Conservation (phyloP, 2,329 filamentous ascomycete genomes). For the Penicillium sp. region DNA sequence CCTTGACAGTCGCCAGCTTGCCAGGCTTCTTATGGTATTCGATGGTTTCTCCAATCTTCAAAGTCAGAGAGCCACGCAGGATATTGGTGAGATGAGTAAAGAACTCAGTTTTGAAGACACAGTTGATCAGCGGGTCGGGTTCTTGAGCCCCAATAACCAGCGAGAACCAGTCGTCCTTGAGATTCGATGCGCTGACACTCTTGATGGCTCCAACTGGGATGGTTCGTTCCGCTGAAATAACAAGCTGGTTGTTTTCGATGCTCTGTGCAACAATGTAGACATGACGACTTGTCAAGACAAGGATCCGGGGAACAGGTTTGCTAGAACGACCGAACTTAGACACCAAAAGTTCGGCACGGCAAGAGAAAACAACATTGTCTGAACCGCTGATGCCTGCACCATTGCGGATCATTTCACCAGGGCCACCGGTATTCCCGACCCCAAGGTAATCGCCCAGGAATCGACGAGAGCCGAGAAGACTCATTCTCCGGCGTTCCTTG, state of each 20-base stretch:
- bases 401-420: slow-evolving; percentile 69
- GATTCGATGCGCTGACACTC: slow-evolving; percentile 68
- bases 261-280: slow-evolving; percentile 83
- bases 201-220: slow-evolving; percentile 82
- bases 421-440: slow-evolving; percentile 68
- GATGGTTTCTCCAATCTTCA: slow-evolving; percentile 76
- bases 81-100: slow-evolving; percentile 80
- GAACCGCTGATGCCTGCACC: slow-evolving; percentile 57
- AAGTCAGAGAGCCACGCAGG: slow-evolving; percentile 68
- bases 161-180: slow-evolving; percentile 95
- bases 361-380: slow-evolving; percentile 78
- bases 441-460: slow-evolving; percentile 95
- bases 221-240: slow-evolving; percentile 71
- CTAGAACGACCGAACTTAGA: slow-evolving; percentile 94
- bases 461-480: slow-evolving; percentile 77
- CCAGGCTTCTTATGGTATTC: slow-evolving; percentile 97
- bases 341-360: slow-evolving; percentile 78
- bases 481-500: slow-evolving; percentile 86
- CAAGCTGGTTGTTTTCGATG: slow-evolving; percentile 69
- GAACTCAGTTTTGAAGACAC: slow-evolving; percentile 91
- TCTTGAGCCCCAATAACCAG: slow-evolving; percentile 80
- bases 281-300: slow-evolving; percentile 76
- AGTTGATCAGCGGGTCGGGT: slow-evolving; percentile 85
- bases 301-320: slow-evolving; percentile 75
- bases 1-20: slow-evolving; percentile 81